Evolutionary conservation across 768 basidiomycete species (phyloP), one percentile per base, ranked within the genome.

Genomic region (Macrolepiota fuliginosa): DNA sequence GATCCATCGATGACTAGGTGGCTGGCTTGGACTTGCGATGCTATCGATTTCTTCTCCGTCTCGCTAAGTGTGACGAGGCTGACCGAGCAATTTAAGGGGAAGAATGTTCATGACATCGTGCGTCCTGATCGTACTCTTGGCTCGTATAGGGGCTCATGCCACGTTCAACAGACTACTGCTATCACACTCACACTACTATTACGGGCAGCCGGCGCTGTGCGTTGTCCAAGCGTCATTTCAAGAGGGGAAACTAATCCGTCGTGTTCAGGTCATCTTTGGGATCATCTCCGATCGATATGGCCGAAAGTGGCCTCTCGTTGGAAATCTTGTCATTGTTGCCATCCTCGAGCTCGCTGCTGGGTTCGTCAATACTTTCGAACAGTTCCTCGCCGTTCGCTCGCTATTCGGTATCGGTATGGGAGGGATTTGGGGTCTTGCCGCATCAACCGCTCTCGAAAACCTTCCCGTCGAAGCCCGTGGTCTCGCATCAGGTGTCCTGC

Each of bases 121-220:
- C 55, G 73, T 69, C 12, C 12, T 42, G 32, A 53, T 53, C 36
- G 22, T 22, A 46, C 10, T 5, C 27, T 24, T 35, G 22, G 3
- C n/a, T 42, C n/a, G n/a, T 13, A 45, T 13, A 45, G 27, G 42
- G 32, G 46, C 42, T 7, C 32, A 39, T 40, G 9, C 22, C 17
- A 56, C 15, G 36, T 4, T 39, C 62, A 19, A 46, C 63, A 82
- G 81, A 91, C 92, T 52, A 87, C 88, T 19, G 83, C 92, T 4
- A 95, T 98, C 70, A 97, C 96, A 5, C 80, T 97, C 53, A 97
- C 96, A 0, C 80, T 98, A 1, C 84, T 98, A n/a, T 90, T 98
- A 80, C 86, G 96, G 62, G 90, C 91, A 4, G 76, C 83, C 54
- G 91, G 90, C 36, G 90, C 91, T 45, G 88, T 80, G 68, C 10